Evolutionary conservation across 2,329 filamentous ascomycete species (phyloP).

Genomic region (Ustilaginoidea virens): DNA sequence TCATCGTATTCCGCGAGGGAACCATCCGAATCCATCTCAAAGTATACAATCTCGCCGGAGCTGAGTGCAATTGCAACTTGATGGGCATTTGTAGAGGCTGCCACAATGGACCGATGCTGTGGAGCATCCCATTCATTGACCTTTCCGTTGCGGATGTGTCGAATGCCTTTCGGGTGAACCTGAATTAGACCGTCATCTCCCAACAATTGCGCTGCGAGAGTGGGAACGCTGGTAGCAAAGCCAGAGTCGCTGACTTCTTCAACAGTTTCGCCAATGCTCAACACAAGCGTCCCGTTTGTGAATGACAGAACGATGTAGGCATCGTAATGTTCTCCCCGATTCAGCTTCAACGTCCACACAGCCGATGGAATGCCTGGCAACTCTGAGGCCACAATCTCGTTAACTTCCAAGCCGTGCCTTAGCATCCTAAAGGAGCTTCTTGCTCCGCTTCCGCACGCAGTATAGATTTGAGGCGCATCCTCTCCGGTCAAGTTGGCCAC

Average conservation of each 20-base stretch:
- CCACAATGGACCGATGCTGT: constrained; percentile 87
- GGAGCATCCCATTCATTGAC: constrained; percentile 91
- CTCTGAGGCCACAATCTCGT: constrained; percentile 90
- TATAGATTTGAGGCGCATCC: constrained; percentile 92
- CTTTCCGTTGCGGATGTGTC: constrained; percentile 65
- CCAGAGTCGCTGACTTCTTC: constrained; percentile 91
- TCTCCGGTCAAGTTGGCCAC: constrained; percentile 82
- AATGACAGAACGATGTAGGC: constrained; percentile 94
- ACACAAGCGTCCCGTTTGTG: constrained; percentile 73
- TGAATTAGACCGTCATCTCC: constrained; percentile 88
- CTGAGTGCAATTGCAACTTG: constrained; percentile 91
- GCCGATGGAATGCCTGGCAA: constrained; percentile 76
- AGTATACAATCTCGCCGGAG: constrained; percentile 94
- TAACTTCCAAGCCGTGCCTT: constrained; percentile 84
- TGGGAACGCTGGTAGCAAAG: constrained; percentile 77
- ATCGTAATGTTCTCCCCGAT: constrained; percentile 68
- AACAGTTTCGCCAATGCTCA: constrained; percentile 93
- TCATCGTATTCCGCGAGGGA: constrained; percentile 89
- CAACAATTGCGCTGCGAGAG: constrained; percentile 82
- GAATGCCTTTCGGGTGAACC: constrained; percentile 90
- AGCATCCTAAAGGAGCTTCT: constrained; percentile 82
- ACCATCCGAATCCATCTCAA: constrained; percentile 89
- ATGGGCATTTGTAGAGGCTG: constrained; percentile 80
- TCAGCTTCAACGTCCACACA: constrained; percentile 91
- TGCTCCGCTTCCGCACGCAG: constrained; percentile 76